phyloP scores from a whole-genome alignment of 805 yeast species.

The Candida sanyiensis region DNA sequence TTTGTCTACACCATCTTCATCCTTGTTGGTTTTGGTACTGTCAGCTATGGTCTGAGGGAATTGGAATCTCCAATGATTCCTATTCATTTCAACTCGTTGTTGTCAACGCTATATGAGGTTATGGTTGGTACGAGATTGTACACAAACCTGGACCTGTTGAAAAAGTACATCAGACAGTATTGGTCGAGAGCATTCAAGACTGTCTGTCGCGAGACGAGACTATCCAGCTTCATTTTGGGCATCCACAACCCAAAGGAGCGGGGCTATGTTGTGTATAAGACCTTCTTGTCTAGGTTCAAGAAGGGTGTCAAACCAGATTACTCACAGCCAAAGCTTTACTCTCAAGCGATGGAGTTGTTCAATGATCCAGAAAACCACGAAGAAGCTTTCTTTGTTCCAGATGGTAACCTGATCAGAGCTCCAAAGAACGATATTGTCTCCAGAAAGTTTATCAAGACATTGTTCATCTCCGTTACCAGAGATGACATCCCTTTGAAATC shows the following conservation, averaged over 20 bases:
- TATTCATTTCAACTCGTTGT: slow-evolving; percentile 5
- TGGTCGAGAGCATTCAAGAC: slow-evolving; percentile 60
- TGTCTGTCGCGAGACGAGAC: slow-evolving; percentile 51
- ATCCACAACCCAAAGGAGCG: slow-evolving; percentile 59
- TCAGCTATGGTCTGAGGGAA: slow-evolving; percentile 17
- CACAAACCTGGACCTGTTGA: slow-evolving; percentile 14
- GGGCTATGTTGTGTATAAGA: slow-evolving; percentile 59
- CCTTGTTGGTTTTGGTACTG: slow-evolving; percentile 62
- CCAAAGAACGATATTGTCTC: slow-evolving; percentile 80
- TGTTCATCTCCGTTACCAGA: slow-evolving; percentile 80
- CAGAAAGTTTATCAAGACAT: slow-evolving; percentile 51
- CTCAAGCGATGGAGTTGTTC: slow-evolving; percentile 41
- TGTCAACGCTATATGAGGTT: neutral
- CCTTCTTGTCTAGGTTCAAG: slow-evolving; percentile 35
- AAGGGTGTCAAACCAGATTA: slow-evolving; percentile 46
- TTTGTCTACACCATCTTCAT: slow-evolving; percentile 71
- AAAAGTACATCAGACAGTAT: slow-evolving; percentile 38
- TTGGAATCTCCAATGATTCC: slow-evolving; percentile 20
- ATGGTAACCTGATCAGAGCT: slow-evolving; percentile 79
- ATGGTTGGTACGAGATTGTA: slow-evolving; percentile 3
- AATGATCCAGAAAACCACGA: slow-evolving; percentile 28
- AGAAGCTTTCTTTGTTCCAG: slow-evolving; percentile 63
- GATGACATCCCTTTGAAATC: slow-evolving; percentile 57
- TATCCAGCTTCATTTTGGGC: slow-evolving; percentile 77
- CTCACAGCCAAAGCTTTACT: slow-evolving; percentile 45